These are phyloP conservation scores for Coprinopsis marcescibilis DNA, from an alignment of 768 basidiomycete genomes.

Conservation along the genomic window DNA sequence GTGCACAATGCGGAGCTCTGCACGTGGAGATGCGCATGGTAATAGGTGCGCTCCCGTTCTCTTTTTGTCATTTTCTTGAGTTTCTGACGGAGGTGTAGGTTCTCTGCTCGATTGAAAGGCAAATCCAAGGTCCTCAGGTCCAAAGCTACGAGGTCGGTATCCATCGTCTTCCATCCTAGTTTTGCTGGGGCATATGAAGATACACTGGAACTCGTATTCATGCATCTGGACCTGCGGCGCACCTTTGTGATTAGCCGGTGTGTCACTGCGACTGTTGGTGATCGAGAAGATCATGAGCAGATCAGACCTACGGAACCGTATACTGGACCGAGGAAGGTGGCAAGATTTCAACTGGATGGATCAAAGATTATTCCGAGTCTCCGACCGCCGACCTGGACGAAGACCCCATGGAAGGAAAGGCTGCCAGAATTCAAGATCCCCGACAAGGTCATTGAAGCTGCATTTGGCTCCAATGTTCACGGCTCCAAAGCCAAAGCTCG, in stretches of 20 bases:
- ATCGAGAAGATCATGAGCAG: conserved; percentile 40
- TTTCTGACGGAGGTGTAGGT: conserved; percentile 18
- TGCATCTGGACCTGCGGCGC: conserved; percentile 23
- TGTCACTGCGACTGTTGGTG: conserved; percentile 43
- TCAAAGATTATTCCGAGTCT: conserved; percentile 26
- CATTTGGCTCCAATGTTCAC: conserved; percentile 18
- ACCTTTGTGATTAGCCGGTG: conserved; percentile 44
- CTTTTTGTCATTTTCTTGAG: not conserved
- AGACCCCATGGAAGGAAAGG: conserved; percentile 27
- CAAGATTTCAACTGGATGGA: conserved; percentile 22
- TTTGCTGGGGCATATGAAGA: conserved; percentile 42
- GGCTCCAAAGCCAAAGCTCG: conserved; percentile 14
- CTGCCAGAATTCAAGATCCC: conserved; percentile 31
- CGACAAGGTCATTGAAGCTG: conserved; percentile 21
- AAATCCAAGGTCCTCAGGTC: conserved; percentile 22
- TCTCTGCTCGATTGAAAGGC: conserved; percentile 27
- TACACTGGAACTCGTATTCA: conserved; percentile 42
- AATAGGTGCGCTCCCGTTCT: conserved; percentile 18
- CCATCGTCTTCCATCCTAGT: conserved; percentile 28
- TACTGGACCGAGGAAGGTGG: conserved; percentile 16
- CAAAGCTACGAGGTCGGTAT: conserved; percentile 21
- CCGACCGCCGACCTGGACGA: conserved; percentile 35
- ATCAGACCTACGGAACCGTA: conserved; percentile 44
- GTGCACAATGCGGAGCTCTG: conserved; percentile 20
- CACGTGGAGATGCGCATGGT: conserved; percentile 18